These are phyloP conservation scores for Cytospora leucostoma DNA, from an alignment of 2,329 filamentous ascomycete species.

Conservation along the genomic window DNA sequence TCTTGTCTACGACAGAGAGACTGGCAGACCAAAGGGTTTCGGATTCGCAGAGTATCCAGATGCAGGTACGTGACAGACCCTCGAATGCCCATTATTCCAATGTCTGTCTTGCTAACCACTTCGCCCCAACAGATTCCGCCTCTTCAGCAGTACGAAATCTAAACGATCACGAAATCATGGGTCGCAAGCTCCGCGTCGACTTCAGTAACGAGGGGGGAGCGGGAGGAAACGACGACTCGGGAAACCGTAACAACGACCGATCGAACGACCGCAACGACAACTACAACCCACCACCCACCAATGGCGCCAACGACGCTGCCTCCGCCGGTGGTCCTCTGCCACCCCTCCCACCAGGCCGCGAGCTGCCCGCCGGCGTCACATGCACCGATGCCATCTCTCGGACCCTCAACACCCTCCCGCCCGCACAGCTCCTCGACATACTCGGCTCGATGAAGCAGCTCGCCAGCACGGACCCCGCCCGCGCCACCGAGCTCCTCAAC, in stretches of 20 bases:
- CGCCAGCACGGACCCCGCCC: constrained; percentile 76
- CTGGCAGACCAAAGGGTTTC: constrained; percentile 91
- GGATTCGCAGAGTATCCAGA: constrained; percentile 96
- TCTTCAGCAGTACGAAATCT: constrained; percentile 93
- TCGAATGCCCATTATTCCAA: neutral
- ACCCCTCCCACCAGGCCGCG: constrained; percentile 79
- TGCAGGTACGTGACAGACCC: constrained; percentile 59
- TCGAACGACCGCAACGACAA: constrained; percentile 27
- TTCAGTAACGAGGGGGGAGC: constrained; percentile 85
- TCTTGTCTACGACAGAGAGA: constrained; percentile 93
- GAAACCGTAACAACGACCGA: constrained; percentile 28
- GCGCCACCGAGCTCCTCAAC: constrained; percentile 81
- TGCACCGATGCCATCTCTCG: constrained; percentile 90
- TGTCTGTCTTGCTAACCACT: constrained; percentile 15
- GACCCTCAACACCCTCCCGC: constrained; percentile 82
- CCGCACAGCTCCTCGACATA: constrained; percentile 88
- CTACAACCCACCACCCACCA: constrained; percentile 33
- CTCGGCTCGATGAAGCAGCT: constrained; percentile 92
- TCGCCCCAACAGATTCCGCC: constrained; percentile 62
- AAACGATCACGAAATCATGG: constrained; percentile 94
- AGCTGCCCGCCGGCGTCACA: constrained; percentile 78
- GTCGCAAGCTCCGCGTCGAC: constrained; percentile 89
- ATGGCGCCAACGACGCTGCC: constrained; percentile 36
- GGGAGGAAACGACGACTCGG: constrained; percentile 26
- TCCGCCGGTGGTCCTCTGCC: constrained; percentile 57